phyloP scores from a whole-genome alignment of 495 filamentous ascomycete species.

The Stereocaulon alpinum region DNA sequence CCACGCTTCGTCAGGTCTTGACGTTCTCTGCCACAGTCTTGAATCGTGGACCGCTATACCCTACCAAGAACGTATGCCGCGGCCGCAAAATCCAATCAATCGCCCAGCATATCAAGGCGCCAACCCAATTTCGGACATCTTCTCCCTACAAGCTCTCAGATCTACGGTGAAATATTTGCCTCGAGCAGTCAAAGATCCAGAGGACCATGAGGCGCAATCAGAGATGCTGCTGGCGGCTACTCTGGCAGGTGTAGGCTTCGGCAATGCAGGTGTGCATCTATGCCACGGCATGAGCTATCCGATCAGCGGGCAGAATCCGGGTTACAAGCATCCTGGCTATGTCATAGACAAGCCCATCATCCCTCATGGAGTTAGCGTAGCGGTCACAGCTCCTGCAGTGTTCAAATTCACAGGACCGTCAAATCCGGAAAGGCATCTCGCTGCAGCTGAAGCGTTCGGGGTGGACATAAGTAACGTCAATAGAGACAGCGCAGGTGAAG shows the following conservation, averaged over 20 bases:
- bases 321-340: conserved; percentile 81
- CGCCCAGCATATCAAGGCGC: conserved; percentile 93
- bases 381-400: conserved; percentile 87
- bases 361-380: conserved; percentile 90
- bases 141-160: conserved; percentile 72
- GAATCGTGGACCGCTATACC: conserved; percentile 97
- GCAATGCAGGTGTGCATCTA: conserved; percentile 92
- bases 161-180: conserved; percentile 84
- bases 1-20: conserved; percentile 75
- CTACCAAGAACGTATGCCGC: conserved; percentile 69
- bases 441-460: conserved; percentile 82
- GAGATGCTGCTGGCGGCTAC: conserved; percentile 95
- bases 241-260: conserved; percentile 89
- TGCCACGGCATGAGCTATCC: conserved; percentile 98
- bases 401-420: conserved; percentile 86
- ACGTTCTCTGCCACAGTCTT: conserved; percentile 87
- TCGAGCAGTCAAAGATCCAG: conserved; percentile 71
- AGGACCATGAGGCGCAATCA: conserved; percentile 80
- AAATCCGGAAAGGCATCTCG: conserved; percentile 83
- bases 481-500: conserved; percentile 75
- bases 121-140: conserved; percentile 95
- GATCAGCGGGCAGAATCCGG: conserved; percentile 85
- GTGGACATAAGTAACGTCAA: conserved; percentile 80
- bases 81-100: conserved; percentile 81
- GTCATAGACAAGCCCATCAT: conserved; percentile 65